Conservation (phyloP, 2,329 filamentous ascomycete species). For the Escovopsis sp. region DNA sequence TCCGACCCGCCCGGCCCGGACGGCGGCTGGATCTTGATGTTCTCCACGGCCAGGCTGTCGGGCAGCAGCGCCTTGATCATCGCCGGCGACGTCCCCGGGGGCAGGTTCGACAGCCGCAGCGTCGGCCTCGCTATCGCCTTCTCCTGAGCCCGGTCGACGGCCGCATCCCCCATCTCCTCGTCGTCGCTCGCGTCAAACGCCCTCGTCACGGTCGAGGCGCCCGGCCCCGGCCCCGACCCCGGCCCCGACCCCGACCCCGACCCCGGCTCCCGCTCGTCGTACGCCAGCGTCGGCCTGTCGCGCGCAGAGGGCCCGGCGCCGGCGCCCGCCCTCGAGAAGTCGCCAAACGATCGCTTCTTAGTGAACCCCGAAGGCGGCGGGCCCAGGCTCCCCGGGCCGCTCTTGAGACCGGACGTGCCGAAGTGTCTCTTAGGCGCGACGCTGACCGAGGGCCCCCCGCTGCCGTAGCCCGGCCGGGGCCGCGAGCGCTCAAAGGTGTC, state of each 20-base stretch:
- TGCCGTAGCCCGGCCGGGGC: slow-evolving; percentile 15
- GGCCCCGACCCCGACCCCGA: no score
- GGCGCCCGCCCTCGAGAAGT: slow-evolving; percentile 21
- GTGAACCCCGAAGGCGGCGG: slow-evolving; percentile 33
- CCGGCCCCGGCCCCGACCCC: no score
- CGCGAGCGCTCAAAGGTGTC: slow-evolving; percentile 8
- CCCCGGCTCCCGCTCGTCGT: slow-evolving; percentile 21
- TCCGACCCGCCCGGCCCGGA: slow-evolving; percentile 39
- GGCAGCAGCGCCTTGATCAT: slow-evolving; percentile 46
- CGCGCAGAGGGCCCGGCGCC: slow-evolving; percentile 3
- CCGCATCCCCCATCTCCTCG: slow-evolving; percentile 31
- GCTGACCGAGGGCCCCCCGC: slow-evolving; percentile 3
- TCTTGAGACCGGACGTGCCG: slow-evolving; percentile 36
- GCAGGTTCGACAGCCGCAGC: slow-evolving; percentile 44
- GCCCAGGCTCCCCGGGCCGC: slow-evolving; percentile 48
- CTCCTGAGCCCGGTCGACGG: slow-evolving; percentile 32
- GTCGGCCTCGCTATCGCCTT: slow-evolving; percentile 49
- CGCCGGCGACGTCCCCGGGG: slow-evolving; percentile 43
- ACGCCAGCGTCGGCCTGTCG: slow-evolving; percentile 18
- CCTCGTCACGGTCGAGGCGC: slow-evolving; percentile 47
- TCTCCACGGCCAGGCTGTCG: slow-evolving; percentile 50
- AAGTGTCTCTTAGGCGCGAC: slow-evolving; percentile 47
- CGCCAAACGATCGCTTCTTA: slow-evolving; percentile 38
- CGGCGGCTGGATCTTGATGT: slow-evolving; percentile 54
- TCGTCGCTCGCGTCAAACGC: slow-evolving; percentile 59